Evolutionary conservation across 768 basidiomycete genomes (phyloP).

Genomic region (Lepiota venenata): DNA sequence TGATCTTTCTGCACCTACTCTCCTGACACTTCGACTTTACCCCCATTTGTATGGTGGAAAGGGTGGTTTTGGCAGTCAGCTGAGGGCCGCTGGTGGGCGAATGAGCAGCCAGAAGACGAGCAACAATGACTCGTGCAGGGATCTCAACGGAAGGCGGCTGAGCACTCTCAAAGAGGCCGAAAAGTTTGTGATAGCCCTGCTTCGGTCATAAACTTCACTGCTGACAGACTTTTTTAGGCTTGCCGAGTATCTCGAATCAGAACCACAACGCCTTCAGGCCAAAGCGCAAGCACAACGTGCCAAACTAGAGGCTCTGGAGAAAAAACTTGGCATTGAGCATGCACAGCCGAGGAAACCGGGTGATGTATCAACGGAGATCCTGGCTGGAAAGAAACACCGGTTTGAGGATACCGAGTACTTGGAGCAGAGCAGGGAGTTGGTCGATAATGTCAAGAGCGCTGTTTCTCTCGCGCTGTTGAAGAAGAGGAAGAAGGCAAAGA

Average conservation of each 20-base stretch:
- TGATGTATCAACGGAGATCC: slow-evolving; percentile 37
- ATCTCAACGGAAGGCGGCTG: slow-evolving; percentile 84
- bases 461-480: slow-evolving; percentile 57
- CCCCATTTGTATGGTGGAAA: slow-evolving; percentile 86
- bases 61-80: slow-evolving; percentile 95
- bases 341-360: slow-evolving; percentile 19
- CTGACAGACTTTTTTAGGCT: slow-evolving; percentile 43
- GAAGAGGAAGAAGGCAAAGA: slow-evolving; percentile 21
- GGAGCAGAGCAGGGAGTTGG: slow-evolving; percentile 87
- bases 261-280: slow-evolving; percentile 77
- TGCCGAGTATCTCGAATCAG: slow-evolving; percentile 81
- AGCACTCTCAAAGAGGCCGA: slow-evolving; percentile 97
- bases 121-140: slow-evolving; percentile 93
- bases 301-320: slow-evolving; percentile 84
- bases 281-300: slow-evolving; percentile 73
- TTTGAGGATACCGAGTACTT: slow-evolving; percentile 92
- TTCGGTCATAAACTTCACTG: not conserved
- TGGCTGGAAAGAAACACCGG: slow-evolving; percentile 78
- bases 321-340: slow-evolving; percentile 69
- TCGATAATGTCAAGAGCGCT: slow-evolving; percentile 88
- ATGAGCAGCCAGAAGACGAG: slow-evolving; percentile 97
- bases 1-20: slow-evolving; percentile 16
- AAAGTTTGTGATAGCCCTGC: slow-evolving; percentile 49
- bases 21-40: slow-evolving; percentile 70
- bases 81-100: slow-evolving; percentile 94